These are phyloP conservation scores for Fusarium anguioides DNA, from an alignment of 2,329 filamentous ascomycete species.

Conservation along the genomic window DNA sequence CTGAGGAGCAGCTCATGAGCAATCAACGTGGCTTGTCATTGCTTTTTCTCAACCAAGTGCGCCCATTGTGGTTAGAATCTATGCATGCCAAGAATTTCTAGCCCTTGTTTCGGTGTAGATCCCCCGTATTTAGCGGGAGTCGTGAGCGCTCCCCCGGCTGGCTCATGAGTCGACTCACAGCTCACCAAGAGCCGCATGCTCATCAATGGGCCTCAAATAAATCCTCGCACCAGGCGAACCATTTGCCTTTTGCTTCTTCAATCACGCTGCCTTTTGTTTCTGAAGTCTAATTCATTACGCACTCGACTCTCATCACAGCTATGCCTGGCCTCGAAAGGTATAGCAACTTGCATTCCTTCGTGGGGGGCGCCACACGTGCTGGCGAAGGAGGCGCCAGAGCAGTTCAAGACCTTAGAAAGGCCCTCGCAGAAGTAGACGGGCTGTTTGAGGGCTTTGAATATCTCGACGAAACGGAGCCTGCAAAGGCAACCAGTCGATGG, in stretches of 20 bases:
- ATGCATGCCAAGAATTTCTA: background rate
- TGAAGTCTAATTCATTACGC: accelerated
- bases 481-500: accelerated
- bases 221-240: background rate
- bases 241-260: background rate
- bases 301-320: accelerated
- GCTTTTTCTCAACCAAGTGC: background rate
- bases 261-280: background rate
- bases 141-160: background rate
- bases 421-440: conserved; percentile 24
- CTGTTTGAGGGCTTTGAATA: conserved; percentile 26
- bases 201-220: background rate
- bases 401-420: background rate
- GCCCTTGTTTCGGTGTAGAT: background rate
- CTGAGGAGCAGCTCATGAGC: background rate
- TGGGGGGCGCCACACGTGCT: background rate
- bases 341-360: background rate
- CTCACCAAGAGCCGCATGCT: background rate
- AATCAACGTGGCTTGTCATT: background rate
- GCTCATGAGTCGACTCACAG: background rate
- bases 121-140: background rate
- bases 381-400: background rate
- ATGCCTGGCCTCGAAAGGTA: background rate
- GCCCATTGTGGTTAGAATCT: background rate
- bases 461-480: conserved; percentile 7